Evolutionary conservation across 2,329 filamentous ascomycete genomes (phyloP).

Genomic region (Cladosporium halotolerans): DNA sequence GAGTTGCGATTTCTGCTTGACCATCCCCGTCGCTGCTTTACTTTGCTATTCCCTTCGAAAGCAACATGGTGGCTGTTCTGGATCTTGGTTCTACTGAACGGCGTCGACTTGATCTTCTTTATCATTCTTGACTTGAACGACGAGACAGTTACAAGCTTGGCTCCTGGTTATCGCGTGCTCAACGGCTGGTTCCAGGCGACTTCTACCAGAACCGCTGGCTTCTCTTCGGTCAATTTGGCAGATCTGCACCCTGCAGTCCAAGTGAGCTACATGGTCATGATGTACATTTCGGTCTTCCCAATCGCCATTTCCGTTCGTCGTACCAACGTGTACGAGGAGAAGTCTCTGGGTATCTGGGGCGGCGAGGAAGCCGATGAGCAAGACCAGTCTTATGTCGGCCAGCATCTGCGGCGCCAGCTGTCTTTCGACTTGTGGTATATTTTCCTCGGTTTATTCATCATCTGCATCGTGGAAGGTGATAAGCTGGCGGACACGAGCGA

Average conservation of each 20-base stretch:
- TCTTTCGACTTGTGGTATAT: conserved; percentile 98
- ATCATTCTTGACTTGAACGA: conserved; percentile 83
- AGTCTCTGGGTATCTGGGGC: conserved; percentile 68
- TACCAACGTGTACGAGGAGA: conserved; percentile 96
- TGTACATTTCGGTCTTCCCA: conserved; percentile 97
- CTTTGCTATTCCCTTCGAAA: conserved; percentile 78
- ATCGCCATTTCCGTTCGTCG: conserved; percentile 91
- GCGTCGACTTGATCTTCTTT: conserved; percentile 81
- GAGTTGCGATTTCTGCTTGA: conserved; percentile 86
- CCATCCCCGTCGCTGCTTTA: conserved; percentile 93
- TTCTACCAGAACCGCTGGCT: conserved; percentile 84
- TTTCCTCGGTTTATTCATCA: conserved; percentile 86
- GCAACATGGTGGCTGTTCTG: conserved; percentile 96
- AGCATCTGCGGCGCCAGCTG: conserved; percentile 85
- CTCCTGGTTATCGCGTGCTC: conserved; percentile 69
- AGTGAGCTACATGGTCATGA: conserved; percentile 94
- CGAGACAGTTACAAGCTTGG: conserved; percentile 58
- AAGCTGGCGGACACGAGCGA: conserved; percentile 59
- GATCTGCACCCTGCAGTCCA: conserved; percentile 83
- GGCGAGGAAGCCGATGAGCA: conserved; percentile 47
- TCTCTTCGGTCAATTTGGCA: conserved; percentile 71
- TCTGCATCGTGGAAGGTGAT: conserved; percentile 77
- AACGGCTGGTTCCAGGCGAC: conserved; percentile 87
- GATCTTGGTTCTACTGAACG: conserved; percentile 75
- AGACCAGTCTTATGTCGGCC: conserved; percentile 76